phyloP scores from a whole-genome alignment of 2,329 filamentous ascomycete species.

The Helminthosporium solani region DNA sequence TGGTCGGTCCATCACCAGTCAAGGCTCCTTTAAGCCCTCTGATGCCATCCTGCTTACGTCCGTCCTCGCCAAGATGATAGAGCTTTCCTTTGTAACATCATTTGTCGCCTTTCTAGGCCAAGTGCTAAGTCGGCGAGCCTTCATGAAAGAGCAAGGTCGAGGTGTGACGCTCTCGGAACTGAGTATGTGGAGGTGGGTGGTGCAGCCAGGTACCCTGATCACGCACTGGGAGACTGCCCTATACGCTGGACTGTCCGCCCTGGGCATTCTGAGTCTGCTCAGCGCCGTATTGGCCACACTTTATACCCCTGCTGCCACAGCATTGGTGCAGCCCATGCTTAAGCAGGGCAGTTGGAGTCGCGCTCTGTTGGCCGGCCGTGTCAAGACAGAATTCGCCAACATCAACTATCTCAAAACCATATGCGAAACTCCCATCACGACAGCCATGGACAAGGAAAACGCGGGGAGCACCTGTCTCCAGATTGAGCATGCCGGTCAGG shows the following conservation, averaged over 20 bases:
- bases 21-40: slow-evolving; percentile 57
- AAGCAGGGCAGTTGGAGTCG: slow-evolving; percentile 54
- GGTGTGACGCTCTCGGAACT: slow-evolving; percentile 76
- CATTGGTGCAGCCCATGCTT: slow-evolving; percentile 72
- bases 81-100: slow-evolving; percentile 74
- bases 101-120: slow-evolving; percentile 76
- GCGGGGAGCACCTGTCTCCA: slow-evolving; percentile 62
- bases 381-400: slow-evolving; percentile 66
- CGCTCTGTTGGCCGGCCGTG: slow-evolving; percentile 55
- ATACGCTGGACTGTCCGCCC: slow-evolving; percentile 62
- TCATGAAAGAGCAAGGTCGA: slow-evolving; percentile 55
- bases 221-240: slow-evolving; percentile 67
- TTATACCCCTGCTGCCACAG: slow-evolving; percentile 75
- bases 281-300: slow-evolving; percentile 67
- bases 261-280: slow-evolving; percentile 65
- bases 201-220: slow-evolving; percentile 66
- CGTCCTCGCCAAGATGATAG: slow-evolving; percentile 72
- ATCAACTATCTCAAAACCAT: slow-evolving; percentile 53
- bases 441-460: slow-evolving; percentile 41
- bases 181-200: slow-evolving; percentile 71
- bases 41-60: slow-evolving; percentile 69
- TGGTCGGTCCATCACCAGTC: slow-evolving; percentile 57
- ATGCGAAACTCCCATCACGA: slow-evolving; percentile 63
- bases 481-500: slow-evolving; percentile 67
- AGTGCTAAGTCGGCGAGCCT: slow-evolving; percentile 67